phyloP scores from a whole-genome alignment of 176 grass and related monocot species.

The Neostapfia colusana region DNA sequence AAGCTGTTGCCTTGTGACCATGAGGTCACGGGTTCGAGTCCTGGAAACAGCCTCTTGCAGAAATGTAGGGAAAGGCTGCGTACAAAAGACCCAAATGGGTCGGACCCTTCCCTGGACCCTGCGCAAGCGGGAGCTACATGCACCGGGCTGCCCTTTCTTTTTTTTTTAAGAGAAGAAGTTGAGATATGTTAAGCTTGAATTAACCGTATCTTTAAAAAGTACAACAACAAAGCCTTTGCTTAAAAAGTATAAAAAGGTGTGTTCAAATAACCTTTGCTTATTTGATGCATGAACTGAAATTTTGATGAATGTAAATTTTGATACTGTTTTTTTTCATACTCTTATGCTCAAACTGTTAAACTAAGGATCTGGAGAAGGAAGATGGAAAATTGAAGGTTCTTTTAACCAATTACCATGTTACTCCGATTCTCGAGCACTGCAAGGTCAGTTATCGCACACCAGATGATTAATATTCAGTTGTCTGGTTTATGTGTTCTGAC shows the following conservation, averaged over 20 bases:
- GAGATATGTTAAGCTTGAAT: conserved; percentile 18
- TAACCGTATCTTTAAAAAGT: not conserved
- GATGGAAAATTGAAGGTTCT: conserved; percentile 73
- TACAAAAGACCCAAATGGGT: no score
- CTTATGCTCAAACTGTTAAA: conserved; percentile 32
- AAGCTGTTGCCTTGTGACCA: no score
- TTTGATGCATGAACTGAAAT: conserved; percentile 34
- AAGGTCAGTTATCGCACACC: conserved; percentile 54
- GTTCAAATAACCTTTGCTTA: conserved; percentile 16
- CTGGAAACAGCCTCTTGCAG: no score
- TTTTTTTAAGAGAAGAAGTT: conserved; percentile 43
- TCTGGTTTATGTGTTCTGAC: not conserved
- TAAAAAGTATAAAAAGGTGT: conserved; percentile 3
- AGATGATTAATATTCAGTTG: not conserved
- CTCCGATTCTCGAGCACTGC: conserved; percentile 94
- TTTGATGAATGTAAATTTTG: conserved; percentile 8
- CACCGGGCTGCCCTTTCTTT: no score
- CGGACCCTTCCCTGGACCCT: no score
- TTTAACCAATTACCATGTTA: conserved; percentile 72
- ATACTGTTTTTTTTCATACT: conserved; percentile 27
- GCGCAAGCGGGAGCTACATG: no score
- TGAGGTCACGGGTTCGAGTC: no score
- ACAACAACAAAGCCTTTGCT: no score
- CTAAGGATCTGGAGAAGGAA: conserved; percentile 76
- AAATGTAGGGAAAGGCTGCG: no score